phyloP scores from a whole-genome alignment of 1,284 basidiomycete species.

The Fomitopsis schrenkii region DNA sequence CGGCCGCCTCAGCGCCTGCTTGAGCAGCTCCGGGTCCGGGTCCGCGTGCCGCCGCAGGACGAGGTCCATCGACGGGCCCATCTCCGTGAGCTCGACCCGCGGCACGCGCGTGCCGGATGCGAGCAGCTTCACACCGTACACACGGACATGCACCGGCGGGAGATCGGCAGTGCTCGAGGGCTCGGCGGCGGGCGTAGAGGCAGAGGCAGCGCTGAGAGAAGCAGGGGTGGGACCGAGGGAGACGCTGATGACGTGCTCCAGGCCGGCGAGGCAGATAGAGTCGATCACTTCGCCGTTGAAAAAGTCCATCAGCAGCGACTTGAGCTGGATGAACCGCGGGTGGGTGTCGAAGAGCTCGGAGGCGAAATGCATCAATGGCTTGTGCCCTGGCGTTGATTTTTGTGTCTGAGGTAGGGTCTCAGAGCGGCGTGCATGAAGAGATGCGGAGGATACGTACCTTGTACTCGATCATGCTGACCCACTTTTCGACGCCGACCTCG shows the following conservation, averaged over 20 bases:
- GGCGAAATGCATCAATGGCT: slow-evolving; percentile 94
- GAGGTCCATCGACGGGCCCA: slow-evolving; percentile 92
- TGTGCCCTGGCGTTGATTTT: slow-evolving; percentile 89
- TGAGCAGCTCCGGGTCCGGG: slow-evolving; percentile 78
- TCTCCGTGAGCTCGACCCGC: slow-evolving; percentile 78
- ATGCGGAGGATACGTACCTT: slow-evolving; percentile 54
- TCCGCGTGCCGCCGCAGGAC: slow-evolving; percentile 70
- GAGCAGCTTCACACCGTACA: slow-evolving; percentile 77
- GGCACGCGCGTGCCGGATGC: slow-evolving; percentile 78
- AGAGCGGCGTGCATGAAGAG: background rate
- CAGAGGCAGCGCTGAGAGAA: slow-evolving; percentile 42
- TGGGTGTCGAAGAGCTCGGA: slow-evolving; percentile 92
- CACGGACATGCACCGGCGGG: slow-evolving; percentile 85
- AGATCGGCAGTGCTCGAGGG: slow-evolving; percentile 42
- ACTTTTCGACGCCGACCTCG: slow-evolving; percentile 86
- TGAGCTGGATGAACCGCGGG: slow-evolving; percentile 88
- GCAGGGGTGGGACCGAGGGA: slow-evolving; percentile 68
- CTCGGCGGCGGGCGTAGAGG: slow-evolving; percentile 23
- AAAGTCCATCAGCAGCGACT: slow-evolving; percentile 88
- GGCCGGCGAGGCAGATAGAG: slow-evolving; percentile 78
- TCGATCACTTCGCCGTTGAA: slow-evolving; percentile 87
- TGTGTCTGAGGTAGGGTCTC: slow-evolving; percentile 48
- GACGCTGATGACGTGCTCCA: slow-evolving; percentile 92
- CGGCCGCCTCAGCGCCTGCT: slow-evolving; percentile 77
- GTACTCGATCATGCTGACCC: slow-evolving; percentile 76